Evolutionary conservation across 129 eudicot genomes (phyloP), one percentile per base, ranked within the genome.

Genomic region (Logfia minima): DNA sequence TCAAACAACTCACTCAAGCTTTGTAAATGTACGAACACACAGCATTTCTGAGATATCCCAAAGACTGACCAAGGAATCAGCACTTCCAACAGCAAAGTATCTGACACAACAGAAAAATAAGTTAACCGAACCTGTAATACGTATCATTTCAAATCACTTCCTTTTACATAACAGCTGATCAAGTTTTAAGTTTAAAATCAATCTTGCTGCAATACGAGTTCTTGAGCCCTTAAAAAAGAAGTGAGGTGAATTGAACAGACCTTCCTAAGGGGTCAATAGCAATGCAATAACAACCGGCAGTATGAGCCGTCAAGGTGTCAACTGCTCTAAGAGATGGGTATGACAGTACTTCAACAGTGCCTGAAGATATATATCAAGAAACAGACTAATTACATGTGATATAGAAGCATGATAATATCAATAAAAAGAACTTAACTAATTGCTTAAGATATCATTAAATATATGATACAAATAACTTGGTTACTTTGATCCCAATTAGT

Each of bases 11-110:
- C 82, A 94, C 99, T 94, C 99, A 1, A 91, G 97, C 78, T 94
- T 94, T 61, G 97, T 86, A 80, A 91, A 94, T 19, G 99, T 94
- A 53, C 92, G 92, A 68, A 94, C 88, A 81, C 97, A 94, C 1
- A 94, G 89, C 99, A 94, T 91, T 83, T 94, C 97, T 59, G 90
- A 86, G 45, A 91, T 91, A 88, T 91, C 92, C 99, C 99, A 94
- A 63, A 94, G 93, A 80, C 99, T 94, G 82, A 94, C 99, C 68
- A 94, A 84, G 16, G 99, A 94, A 79, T 94, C 99, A 18, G 99
- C 99, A 89, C 99, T 94, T 86, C 99, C 99, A 76, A 94, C 99
- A 64, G 99, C 99, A 85, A 94, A 94, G 81, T 94, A 94, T 78
- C 99, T 94, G 90, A 56, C 26, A 56, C 26, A 1, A 1, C 1